Evolutionary conservation across 345 rosid species (phyloP), one percentile per base, ranked within the genome.

Genomic region (Ceriops tagal): DNA sequence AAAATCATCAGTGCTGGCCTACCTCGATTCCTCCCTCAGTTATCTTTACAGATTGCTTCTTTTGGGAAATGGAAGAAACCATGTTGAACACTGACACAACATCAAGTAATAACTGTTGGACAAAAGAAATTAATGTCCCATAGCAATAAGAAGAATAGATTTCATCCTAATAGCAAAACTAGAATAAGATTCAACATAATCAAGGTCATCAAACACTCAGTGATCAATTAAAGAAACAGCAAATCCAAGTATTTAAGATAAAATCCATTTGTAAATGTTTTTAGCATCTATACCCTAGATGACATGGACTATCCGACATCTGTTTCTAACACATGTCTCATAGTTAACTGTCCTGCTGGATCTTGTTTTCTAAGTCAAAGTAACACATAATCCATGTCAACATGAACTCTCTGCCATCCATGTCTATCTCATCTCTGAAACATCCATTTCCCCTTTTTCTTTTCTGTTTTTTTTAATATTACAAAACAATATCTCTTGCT

Each of bases 11-110:
- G 1, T 49, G 24, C 34, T 8, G 56, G 74, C 86, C 47, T 9
- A 91, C 97, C 96, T 88, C 97, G 71, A 89, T 65, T 73, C 93
- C 91, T 53, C 87, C 85, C 65, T 83, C 81, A 11, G 71, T 82
- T 79, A 95, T 80, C 78, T 85, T 89, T 28, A 85, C 80, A 65
- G 92, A 87, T 53, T 91, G 99, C 82, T 87, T 88, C 82, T 81
- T 80, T 72, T 80, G 83, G 51, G 96, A 89, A 64, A 83, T 68
- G 68, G 89, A 83, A 61, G 88, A 77, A 43, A 89, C 96, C 49
- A 56, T 65, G 80, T 91, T 91, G 83, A 88, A 89, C 71, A 85
- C 77, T 11, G 82, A 69, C 70, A 89, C 96, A 47, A 76, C 78
- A 62, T 91, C 97, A 59, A 93, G 82, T 67, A 95, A 80, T 74